Conservation (phyloP, 139 green algal species). For the Tetradesmus obliquus region DNA sequence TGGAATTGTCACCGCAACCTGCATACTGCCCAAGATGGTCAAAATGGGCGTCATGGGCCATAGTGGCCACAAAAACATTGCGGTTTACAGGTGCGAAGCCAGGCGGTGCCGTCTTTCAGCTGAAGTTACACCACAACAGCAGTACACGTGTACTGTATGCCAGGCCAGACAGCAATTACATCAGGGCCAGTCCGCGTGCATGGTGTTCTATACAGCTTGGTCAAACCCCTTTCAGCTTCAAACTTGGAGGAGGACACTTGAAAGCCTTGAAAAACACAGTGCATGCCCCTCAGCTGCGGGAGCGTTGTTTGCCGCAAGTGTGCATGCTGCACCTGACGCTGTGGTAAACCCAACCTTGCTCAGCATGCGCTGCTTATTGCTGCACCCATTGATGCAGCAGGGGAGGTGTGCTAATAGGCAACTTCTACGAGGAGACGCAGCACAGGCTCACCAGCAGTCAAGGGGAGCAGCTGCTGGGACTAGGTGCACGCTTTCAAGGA, state of each 20-base stretch:
- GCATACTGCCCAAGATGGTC: not conserved
- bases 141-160: not conserved
- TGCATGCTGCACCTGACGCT: not conserved
- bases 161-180: not conserved
- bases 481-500: constrained; percentile 3
- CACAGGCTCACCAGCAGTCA: not conserved
- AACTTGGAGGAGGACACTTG: too few species aligned
- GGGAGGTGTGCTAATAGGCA: constrained; percentile 16
- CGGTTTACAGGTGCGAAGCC: constrained; percentile 16
- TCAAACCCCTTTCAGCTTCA: not conserved
- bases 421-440: constrained; percentile 1
- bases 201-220: too few species aligned
- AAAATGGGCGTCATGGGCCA: constrained; percentile 30
- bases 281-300: not conserved
- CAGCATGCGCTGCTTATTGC: not conserved
- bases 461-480: constrained; percentile 1
- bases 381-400: not conserved
- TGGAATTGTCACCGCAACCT: not conserved
- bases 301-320: not conserved
- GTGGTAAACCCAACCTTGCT: not conserved
- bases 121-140: not conserved
- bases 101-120: not conserved
- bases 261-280: too few species aligned
- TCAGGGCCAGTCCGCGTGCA: not conserved
- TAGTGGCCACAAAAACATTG: constrained; percentile 29